A percentile compares a stretch with the other conserved stretches of the same genome.
Conservation (phyloP, 805 yeast species). For the Sugiyamaella boreocaroliniensis region DNA sequence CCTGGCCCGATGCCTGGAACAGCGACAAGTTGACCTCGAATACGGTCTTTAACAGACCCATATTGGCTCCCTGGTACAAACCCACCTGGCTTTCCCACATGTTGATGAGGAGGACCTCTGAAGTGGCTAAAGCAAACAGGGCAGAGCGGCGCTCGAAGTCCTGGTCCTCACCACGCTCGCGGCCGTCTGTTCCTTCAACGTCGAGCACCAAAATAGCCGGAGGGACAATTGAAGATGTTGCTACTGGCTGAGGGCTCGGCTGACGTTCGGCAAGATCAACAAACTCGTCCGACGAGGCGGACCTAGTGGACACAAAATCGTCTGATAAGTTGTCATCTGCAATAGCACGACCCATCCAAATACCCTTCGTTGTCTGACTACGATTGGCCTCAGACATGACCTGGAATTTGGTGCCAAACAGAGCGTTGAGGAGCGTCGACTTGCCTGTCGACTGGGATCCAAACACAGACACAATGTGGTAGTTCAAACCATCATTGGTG, state of each 20-base stretch:
- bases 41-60: conserved; percentile 91
- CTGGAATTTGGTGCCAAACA: conserved; percentile 83
- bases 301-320: conserved; percentile 1
- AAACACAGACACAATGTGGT: conserved; percentile 90
- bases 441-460: conserved; percentile 98
- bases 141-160: conserved; percentile 97
- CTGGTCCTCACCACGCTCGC: conserved; percentile 97
- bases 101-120: conserved; percentile 84
- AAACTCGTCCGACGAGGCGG: conserved; percentile 3
- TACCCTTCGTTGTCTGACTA: conserved; percentile 87
- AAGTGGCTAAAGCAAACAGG: conserved; percentile 83
- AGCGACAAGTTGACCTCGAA: conserved; percentile 89
- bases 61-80: conserved; percentile 92
- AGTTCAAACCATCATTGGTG: conserved; percentile 53
- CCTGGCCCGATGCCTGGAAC: conserved; percentile 55
- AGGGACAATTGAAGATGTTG: conserved; percentile 14
- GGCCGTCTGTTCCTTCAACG: conserved; percentile 98
- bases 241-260: background rate
- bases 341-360: conserved; percentile 54
- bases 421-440: conserved; percentile 77
- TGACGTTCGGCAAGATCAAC: background rate
- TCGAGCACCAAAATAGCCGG: conserved; percentile 69
- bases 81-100: conserved; percentile 98
- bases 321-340: conserved; percentile 3
- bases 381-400: conserved; percentile 86